Evolutionary conservation across 306 rosid species (phyloP), one percentile per base, ranked within the genome.

Genomic region (Trifolium repens): DNA sequence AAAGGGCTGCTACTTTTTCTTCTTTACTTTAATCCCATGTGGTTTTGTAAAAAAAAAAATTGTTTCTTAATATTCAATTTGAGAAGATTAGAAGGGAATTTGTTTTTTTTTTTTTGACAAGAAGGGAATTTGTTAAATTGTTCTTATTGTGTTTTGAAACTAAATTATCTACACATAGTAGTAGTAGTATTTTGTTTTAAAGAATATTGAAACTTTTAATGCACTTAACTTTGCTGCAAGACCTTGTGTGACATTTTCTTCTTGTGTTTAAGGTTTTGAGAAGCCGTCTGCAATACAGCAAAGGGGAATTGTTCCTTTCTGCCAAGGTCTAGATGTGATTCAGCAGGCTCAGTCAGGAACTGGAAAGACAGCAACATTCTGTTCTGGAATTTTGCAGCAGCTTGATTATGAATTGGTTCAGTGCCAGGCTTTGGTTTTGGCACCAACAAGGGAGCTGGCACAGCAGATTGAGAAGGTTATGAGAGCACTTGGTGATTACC

Each of bases 301-400:
- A 78, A 91, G 96, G 74, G 98, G 97, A 60, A 94, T 94, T 71
- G 96, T 94, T 84, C 98, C 98, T 79, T 94, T 94, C 87, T 84
- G 90, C 89, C 81, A 90, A 76, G 98, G 98, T 54, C 84, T 94
- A 11, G 98, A 94, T 77, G 98, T 94, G 79, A 94, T 94, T 75
- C 98, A 91, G 78, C 98, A 94, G 81, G 98, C 97, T 32, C 98
- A 94, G 79, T 94, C 96, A 67, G 98, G 98, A 81, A 91, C 98
- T 0, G 97, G 97, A 35, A 94, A 94, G 80, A 94, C 98, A 24
- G 98, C 98, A 14, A 94, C 98, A 8, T 94, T 94, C 42, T 91
- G 98, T 76, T 91, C 97, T 0, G 98, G 98, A 32, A 84, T 94
- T 81, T 71, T 91, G 87, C 98, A 94, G 85, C 97, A 88, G 78